Evolutionary conservation across 257 asterid genomes (phyloP).

Genomic region (Lycium barbarum): DNA sequence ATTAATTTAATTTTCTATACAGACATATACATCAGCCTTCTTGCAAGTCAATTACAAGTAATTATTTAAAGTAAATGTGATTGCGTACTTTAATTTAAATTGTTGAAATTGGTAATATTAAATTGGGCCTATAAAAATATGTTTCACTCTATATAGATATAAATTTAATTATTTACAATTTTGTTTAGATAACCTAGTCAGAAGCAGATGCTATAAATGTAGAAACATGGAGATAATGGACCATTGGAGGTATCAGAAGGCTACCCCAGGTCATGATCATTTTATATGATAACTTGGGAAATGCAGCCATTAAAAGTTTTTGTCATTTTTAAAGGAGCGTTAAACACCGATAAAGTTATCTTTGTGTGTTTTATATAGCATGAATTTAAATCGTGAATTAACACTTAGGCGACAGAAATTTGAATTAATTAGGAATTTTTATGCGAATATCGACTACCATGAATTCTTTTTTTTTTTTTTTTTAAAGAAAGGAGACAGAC

Average conservation of each 20-base stretch:
- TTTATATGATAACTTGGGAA: constrained; percentile 26
- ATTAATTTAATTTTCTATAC: background rate
- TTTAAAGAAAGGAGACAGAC: too few species aligned
- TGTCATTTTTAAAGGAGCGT: background rate
- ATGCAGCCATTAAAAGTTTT: constrained; percentile 16
- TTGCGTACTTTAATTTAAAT: background rate
- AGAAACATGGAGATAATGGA: constrained; percentile 28
- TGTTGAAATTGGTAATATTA: background rate
- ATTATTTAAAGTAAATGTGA: background rate
- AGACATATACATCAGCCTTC: background rate
- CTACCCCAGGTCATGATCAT: constrained; percentile 21
- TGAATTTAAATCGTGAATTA: too few species aligned
- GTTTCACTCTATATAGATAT: background rate
- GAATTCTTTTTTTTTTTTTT: too few species aligned
- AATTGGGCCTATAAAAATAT: background rate
- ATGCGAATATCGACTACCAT: too few species aligned
- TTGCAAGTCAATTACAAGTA: background rate
- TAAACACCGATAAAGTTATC: too few species aligned
- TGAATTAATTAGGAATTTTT: too few species aligned
- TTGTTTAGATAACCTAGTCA: background rate
- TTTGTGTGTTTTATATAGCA: too few species aligned
- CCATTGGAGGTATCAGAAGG: constrained; percentile 30
- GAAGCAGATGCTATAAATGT: constrained; percentile 26
- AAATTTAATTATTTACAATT: background rate
- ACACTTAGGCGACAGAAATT: too few species aligned